Evolutionary conservation across 331 rosid genomes (phyloP).

Genomic region (Quercus tomentella): DNA sequence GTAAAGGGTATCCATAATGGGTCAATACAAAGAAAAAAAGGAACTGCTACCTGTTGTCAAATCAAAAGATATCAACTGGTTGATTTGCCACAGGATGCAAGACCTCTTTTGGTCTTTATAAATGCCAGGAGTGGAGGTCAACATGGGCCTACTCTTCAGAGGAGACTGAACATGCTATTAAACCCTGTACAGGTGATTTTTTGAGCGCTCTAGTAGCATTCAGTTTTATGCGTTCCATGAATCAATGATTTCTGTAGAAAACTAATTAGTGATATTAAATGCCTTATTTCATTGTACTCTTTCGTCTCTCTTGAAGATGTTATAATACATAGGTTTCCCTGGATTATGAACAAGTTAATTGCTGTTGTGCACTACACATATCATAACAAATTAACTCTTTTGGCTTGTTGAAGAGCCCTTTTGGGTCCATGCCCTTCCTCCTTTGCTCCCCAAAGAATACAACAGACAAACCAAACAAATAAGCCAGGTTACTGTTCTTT

Average conservation of each 20-base stretch:
- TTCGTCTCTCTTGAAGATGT: no score
- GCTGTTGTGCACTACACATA: not conserved
- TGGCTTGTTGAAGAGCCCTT: not conserved
- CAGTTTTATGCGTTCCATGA: conserved; percentile 2
- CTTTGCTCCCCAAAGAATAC: not conserved
- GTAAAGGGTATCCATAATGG: conserved; percentile 20
- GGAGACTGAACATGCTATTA: conserved; percentile 69
- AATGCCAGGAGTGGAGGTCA: conserved; percentile 78
- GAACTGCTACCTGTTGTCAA: conserved; percentile 21
- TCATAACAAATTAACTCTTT: not conserved
- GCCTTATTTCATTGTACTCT: no score
- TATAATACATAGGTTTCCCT: not conserved
- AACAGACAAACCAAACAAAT: not conserved
- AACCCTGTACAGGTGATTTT: conserved; percentile 70
- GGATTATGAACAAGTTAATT: not conserved
- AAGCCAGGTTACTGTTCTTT: not conserved
- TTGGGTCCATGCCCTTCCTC: not conserved
- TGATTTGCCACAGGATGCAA: conserved; percentile 59
- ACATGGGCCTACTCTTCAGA: conserved; percentile 60
- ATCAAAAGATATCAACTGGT: conserved; percentile 46
- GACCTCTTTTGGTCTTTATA: conserved; percentile 76
- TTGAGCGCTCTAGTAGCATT: conserved; percentile 2
- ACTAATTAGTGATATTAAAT: no score
- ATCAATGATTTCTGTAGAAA: conserved; percentile 6
- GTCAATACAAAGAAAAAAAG: conserved; percentile 23